Conservation (phyloP, 176 grass and related monocot genomes). For the Musa beccarii region DNA sequence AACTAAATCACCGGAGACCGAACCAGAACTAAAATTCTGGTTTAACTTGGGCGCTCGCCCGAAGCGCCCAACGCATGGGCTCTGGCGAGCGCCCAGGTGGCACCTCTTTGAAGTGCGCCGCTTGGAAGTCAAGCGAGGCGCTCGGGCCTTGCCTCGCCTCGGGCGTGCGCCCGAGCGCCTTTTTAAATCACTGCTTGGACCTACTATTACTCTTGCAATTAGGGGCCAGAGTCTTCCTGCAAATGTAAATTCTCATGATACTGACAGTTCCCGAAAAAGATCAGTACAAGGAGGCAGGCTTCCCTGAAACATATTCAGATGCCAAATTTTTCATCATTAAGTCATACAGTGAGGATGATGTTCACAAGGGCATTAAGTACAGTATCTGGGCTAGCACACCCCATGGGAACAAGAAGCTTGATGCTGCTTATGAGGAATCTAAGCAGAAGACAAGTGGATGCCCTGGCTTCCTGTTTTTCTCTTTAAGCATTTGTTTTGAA, state of each 20-base stretch:
- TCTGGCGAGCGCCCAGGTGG: no score
- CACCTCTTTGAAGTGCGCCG: no score
- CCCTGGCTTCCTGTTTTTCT: slow-evolving; percentile 78
- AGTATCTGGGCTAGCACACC: slow-evolving; percentile 85
- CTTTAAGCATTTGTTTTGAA: slow-evolving; percentile 37
- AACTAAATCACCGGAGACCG: no score
- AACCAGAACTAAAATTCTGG: no score
- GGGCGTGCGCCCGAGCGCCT: no score
- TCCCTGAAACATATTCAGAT: slow-evolving; percentile 47
- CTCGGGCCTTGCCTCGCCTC: no score
- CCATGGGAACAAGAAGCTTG: slow-evolving; percentile 85
- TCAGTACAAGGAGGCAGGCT: slow-evolving; percentile 60
- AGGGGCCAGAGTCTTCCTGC: slow-evolving; percentile 34
- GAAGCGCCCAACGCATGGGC: no score
- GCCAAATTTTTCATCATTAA: slow-evolving; percentile 91
- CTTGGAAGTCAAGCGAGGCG: no score
- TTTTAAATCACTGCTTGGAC: not conserved
- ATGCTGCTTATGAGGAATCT: slow-evolving; percentile 65
- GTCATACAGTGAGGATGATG: slow-evolving; percentile 88
- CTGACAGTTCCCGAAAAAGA: slow-evolving; percentile 30
- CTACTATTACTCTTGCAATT: slow-evolving; percentile 19
- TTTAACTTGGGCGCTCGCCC: no score
- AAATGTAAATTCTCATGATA: slow-evolving; percentile 11
- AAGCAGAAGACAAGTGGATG: slow-evolving; percentile 39
- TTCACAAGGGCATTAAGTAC: slow-evolving; percentile 88